Percentiles rank a stretch among this genome's conserved stretches.
Conservation (phyloP, 108 stramenopile genomes). For the Pelagomonas calceolata region DNA sequence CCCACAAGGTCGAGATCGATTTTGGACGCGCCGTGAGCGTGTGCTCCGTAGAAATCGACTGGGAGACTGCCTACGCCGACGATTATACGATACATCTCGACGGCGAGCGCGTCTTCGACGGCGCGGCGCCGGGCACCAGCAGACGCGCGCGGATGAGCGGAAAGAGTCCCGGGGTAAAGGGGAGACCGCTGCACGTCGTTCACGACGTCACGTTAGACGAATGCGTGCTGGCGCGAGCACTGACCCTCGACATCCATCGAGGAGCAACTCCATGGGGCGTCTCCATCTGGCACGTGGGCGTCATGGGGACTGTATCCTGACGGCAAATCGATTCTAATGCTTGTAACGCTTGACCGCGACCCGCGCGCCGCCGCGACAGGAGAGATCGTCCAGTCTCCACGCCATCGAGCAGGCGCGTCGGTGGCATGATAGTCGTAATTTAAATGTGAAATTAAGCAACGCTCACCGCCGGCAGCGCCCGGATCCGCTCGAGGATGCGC, state of each 20-base stretch:
- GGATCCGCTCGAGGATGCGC: background rate
- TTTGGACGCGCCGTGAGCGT: conserved; percentile 29
- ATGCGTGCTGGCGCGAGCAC: conserved; percentile 21
- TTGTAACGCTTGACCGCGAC: too few species aligned
- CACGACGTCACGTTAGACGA: conserved; percentile 32
- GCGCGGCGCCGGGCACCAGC: background rate
- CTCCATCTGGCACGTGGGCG: conserved; percentile 60
- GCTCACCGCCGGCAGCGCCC: too few species aligned
- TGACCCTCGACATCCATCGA: conserved; percentile 45
- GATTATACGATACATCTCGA: conserved; percentile 36
- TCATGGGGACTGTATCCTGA: conserved; percentile 22
- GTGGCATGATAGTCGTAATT: too few species aligned
- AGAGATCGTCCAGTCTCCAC: too few species aligned
- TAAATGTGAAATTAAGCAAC: too few species aligned
- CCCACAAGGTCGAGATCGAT: conserved; percentile 54
- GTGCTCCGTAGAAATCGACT: conserved; percentile 50
- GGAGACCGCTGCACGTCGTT: conserved; percentile 49
- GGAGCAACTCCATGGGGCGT: conserved; percentile 58
- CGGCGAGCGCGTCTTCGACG: conserved; percentile 7
- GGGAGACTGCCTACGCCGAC: conserved; percentile 59
- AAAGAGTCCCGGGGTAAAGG: conserved; percentile 51
- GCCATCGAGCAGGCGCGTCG: too few species aligned
- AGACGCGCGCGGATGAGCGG: conserved; percentile 24
- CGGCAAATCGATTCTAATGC: too few species aligned
- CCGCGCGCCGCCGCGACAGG: too few species aligned